Evolutionary conservation across 2,329 filamentous ascomycete species (phyloP), one percentile per base, ranked within the genome.

Genomic region (Neonectria hederae): DNA sequence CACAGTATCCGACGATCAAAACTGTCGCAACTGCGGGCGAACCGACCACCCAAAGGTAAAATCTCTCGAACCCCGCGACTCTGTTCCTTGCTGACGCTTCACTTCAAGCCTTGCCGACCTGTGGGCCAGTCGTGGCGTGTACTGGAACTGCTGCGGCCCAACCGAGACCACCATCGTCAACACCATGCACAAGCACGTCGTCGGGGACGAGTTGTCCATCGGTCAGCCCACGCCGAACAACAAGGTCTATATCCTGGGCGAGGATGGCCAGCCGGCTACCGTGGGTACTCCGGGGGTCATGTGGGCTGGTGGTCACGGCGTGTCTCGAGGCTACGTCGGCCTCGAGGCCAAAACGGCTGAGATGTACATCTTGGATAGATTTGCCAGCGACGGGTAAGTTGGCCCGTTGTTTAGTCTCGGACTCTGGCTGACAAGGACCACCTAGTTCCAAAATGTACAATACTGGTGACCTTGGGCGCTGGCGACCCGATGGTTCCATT

Each of bases 111-210:
- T 89, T n/a, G 86, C 86, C 6, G 86, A 88, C 66, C 76, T 83
- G 32, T 88, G 86, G 86, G 83, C 84, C 14, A 76, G 79, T 3
- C 75, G 81, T 57, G 80, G 78, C 26, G 81, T 77, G 8, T 85
- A 85, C 70, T 85, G 78, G 79, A 89, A 88, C 75, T 83, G 84
- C 67, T 89, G 86, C 69, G 87, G 87, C 2, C 86, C 87, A 1
- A 88, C 87, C 0, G 87, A 89, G 72, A 84, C 86, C 14, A 88
- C 84, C 1, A 86, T 89, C 54, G 80, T 89, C 57, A 88, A 89
- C 73, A 86, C 86, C 5, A 84, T 85, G 75, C 82, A 85, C 57
- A 77, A 77, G 42, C 86, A 88, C 69, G 70, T 76, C 19, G 76
- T 79, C 0, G 84, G 84, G 2, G 73, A 77, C 38, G 75, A 77